phyloP scores from a whole-genome alignment of 768 basidiomycete genomes.

The Paxillus ammoniavirescens region DNA sequence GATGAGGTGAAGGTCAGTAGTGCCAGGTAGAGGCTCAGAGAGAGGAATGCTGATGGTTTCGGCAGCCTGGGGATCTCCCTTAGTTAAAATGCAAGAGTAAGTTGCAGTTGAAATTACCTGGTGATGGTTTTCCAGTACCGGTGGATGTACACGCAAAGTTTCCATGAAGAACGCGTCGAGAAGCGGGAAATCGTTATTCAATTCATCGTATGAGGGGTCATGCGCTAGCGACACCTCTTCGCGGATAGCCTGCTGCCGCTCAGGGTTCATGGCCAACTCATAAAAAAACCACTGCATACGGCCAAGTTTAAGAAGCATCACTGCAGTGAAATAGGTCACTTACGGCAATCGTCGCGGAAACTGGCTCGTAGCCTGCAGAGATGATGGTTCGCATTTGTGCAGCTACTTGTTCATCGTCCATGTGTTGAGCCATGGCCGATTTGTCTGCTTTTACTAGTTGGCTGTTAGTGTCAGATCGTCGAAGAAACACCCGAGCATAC shows the following conservation, averaged over 20 bases:
- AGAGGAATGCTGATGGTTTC: slow-evolving; percentile 55
- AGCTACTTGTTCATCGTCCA: slow-evolving; percentile 51
- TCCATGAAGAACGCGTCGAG: slow-evolving; percentile 64
- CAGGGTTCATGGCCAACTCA: slow-evolving; percentile 51
- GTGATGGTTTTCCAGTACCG: slow-evolving; percentile 65
- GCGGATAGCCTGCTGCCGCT: slow-evolving; percentile 55
- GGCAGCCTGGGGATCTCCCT: slow-evolving; percentile 38
- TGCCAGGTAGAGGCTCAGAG: slow-evolving; percentile 47
- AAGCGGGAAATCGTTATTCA: slow-evolving; percentile 49
- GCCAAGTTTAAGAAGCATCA: slow-evolving; percentile 4
- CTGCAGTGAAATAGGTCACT: slow-evolving; percentile 3
- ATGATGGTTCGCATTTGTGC: slow-evolving; percentile 64
- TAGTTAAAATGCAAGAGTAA: not conserved
- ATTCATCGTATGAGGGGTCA: slow-evolving; percentile 50
- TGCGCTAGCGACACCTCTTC: slow-evolving; percentile 46
- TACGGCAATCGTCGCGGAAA: slow-evolving; percentile 37
- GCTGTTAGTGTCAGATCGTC: slow-evolving; percentile 1
- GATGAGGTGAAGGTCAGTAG: slow-evolving; percentile 40
- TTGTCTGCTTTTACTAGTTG: slow-evolving; percentile 43
- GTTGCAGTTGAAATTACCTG: slow-evolving; percentile 35
- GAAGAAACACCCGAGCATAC: slow-evolving; percentile 30
- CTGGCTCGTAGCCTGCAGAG: slow-evolving; percentile 50
- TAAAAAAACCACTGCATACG: slow-evolving; percentile 60
- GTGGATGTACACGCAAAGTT: slow-evolving; percentile 58
- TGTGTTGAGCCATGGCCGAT: slow-evolving; percentile 33